phyloP scores from a whole-genome alignment of 345 rosid genomes.

The Boechera stricta region DNA sequence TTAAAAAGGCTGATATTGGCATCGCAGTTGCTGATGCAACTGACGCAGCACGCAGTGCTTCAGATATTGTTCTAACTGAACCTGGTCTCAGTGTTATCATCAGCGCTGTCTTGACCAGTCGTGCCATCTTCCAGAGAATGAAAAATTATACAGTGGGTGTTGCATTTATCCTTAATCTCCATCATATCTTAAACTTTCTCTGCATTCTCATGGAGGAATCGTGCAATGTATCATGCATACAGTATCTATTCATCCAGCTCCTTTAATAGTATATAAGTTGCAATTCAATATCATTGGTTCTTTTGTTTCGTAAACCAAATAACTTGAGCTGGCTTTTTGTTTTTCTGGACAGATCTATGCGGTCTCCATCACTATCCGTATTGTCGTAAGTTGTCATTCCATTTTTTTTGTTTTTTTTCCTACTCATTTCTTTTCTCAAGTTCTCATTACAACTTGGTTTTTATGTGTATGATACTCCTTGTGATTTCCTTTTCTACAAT shows the following conservation, averaged over 20 bases:
- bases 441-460: constrained; percentile 14
- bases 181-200: constrained; percentile 2
- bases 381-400: constrained; percentile 70
- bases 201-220: constrained; percentile 2
- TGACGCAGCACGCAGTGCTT: constrained; percentile 98
- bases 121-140: constrained; percentile 98
- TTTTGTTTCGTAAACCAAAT: background rate
- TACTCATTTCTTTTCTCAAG: constrained; percentile 3
- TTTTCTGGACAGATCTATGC: constrained; percentile 81
- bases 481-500: background rate
- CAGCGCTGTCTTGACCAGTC: constrained; percentile 96
- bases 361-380: constrained; percentile 97
- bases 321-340: constrained; percentile 14
- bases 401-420: background rate
- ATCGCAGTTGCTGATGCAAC: constrained; percentile 99
- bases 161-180: background rate
- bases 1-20: constrained; percentile 98
- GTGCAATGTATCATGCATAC: background rate
- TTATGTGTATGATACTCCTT: constrained; percentile 17
- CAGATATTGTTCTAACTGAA: constrained; percentile 94
- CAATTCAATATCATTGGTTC: background rate
- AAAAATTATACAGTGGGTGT: constrained; percentile 87
- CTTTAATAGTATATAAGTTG: background rate
- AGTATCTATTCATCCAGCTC: background rate
- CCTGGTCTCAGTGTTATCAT: constrained; percentile 99